Conservation (phyloP, 176 grass and related monocot genomes). For the Oryza punctata region DNA sequence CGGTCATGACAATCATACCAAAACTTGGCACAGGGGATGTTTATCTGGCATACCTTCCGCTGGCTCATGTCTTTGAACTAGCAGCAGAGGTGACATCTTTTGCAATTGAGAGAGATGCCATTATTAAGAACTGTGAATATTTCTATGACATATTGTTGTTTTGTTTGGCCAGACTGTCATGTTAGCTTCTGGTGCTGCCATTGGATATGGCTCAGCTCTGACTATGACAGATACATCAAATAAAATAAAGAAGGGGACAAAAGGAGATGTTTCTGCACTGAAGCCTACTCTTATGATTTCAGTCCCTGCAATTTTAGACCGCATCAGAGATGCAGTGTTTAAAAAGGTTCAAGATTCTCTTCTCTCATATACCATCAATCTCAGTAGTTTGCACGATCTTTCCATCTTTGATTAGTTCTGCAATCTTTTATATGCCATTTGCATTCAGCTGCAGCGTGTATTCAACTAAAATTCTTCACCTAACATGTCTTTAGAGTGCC, state of each 20-base stretch:
- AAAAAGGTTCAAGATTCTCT: slow-evolving; percentile 69
- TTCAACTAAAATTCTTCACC: slow-evolving; percentile 6
- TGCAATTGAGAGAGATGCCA: slow-evolving; percentile 3
- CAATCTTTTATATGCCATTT: slow-evolving; percentile 1
- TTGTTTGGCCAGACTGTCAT: slow-evolving; percentile 72
- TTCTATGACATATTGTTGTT: slow-evolving; percentile 11
- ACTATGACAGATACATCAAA: slow-evolving; percentile 93
- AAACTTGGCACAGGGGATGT: slow-evolving; percentile 62
- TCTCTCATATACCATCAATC: slow-evolving; percentile 20
- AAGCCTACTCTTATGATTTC: slow-evolving; percentile 80
- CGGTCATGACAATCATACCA: slow-evolving; percentile 73
- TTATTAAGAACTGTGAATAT: slow-evolving; percentile 9
- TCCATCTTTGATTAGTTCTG: not conserved
- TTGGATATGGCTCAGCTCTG: slow-evolving; percentile 76
- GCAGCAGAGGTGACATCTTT: slow-evolving; percentile 63
- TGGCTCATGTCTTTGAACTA: slow-evolving; percentile 94
- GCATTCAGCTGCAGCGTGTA: slow-evolving; percentile 15
- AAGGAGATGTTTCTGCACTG: slow-evolving; percentile 84
- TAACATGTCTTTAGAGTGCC: not conserved
- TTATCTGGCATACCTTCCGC: slow-evolving; percentile 80
- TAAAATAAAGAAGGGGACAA: slow-evolving; percentile 92
- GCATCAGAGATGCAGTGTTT: slow-evolving; percentile 76
- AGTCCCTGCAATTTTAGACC: slow-evolving; percentile 89
- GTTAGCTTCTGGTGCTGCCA: slow-evolving; percentile 72
- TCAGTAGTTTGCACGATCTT: slow-evolving; percentile 9